A percentile compares a stretch with the other conserved stretches of the same genome.
phyloP scores from a whole-genome alignment of 2,329 filamentous ascomycete genomes.

The Penicillium sp. region DNA sequence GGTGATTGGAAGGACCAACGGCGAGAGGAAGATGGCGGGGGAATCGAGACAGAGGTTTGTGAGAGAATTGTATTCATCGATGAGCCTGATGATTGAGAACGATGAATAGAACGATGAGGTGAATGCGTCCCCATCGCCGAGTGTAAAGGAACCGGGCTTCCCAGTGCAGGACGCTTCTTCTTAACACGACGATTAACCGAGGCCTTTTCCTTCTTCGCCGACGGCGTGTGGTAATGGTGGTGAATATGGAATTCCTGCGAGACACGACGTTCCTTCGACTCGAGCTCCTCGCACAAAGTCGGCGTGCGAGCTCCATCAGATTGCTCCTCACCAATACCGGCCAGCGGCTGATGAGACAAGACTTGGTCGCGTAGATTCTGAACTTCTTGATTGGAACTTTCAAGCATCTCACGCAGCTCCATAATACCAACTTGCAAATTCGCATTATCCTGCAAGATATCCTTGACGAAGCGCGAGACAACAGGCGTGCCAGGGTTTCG shows the following conservation, averaged over 20 bases:
- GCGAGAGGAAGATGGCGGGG: constrained; percentile 45
- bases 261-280: constrained; percentile 51
- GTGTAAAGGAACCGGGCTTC: constrained; percentile 58
- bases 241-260: constrained; percentile 88
- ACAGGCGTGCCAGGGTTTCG: constrained; percentile 68
- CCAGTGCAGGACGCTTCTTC: constrained; percentile 69
- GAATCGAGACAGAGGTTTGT: constrained; percentile 64
- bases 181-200: constrained; percentile 61
- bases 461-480: constrained; percentile 94
- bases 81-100: constrained; percentile 45
- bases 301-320: constrained; percentile 40
- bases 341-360: constrained; percentile 73
- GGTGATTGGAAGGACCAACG: constrained; percentile 47
- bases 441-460: constrained; percentile 93
- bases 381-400: constrained; percentile 92
- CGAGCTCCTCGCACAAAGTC: constrained; percentile 74
- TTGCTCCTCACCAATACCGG: constrained; percentile 32
- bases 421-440: constrained; percentile 90
- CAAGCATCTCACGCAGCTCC: constrained; percentile 86
- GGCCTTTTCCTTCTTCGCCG: constrained; percentile 62
- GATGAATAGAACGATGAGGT: constrained; percentile 38
- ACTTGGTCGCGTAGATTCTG: constrained; percentile 83
- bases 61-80: constrained; percentile 65
- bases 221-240: constrained; percentile 82
- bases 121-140: constrained; percentile 33